Evolutionary conservation across 495 filamentous ascomycete genomes (phyloP), one percentile per base, ranked within the genome.

Genomic region (Hyaloscypha finlandica): DNA sequence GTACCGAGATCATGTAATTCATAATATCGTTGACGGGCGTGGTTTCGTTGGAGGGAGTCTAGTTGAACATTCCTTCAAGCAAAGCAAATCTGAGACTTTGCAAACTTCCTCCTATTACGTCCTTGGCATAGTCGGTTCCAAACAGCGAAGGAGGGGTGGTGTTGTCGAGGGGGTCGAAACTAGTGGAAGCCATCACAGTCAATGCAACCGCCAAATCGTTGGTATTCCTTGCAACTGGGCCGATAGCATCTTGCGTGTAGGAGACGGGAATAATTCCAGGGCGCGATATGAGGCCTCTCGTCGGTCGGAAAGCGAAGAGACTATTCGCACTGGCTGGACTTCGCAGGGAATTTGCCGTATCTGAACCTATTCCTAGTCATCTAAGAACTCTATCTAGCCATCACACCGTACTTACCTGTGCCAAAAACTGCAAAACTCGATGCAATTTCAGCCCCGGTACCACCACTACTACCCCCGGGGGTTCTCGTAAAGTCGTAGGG

Each of bases 391-490:
- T 8, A 25, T n/a, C n/a, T 48, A 11, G 2, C 19, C 25, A n/a
- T 12, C 57, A 20, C 12, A 20, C 9, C 20, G 37, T 35, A n/a
- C 14, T 6, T 31, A 64, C 61, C 67, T 39, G 65, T 68, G 35
- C 84, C 86, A 9, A 84, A 74, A 0, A 90, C 73, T 0, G 81
- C 83, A 54, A 89, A 80, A 56, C 81, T 84, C 2, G 85, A 77
- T n/a, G 85, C 85, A 20, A 91, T 74, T 2, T 84, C 85, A 0
- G 84, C 88, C 0, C 82, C 86, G 3, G 85, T 85, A 0, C 88
- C 88, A 9, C 87, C 87, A 22, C 85, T 88, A 33, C 84, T 87
- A 0, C 88, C 89, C 14, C 88, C 88, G 0, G 89, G 85, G 0
- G 87, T 90, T 14, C 88, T 81, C 3, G 79, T 80, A 0, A 76